Evolutionary conservation across 2,329 filamentous ascomycete species (phyloP), one percentile per base, ranked within the genome.

Genomic region (Cadophora sp.): DNA sequence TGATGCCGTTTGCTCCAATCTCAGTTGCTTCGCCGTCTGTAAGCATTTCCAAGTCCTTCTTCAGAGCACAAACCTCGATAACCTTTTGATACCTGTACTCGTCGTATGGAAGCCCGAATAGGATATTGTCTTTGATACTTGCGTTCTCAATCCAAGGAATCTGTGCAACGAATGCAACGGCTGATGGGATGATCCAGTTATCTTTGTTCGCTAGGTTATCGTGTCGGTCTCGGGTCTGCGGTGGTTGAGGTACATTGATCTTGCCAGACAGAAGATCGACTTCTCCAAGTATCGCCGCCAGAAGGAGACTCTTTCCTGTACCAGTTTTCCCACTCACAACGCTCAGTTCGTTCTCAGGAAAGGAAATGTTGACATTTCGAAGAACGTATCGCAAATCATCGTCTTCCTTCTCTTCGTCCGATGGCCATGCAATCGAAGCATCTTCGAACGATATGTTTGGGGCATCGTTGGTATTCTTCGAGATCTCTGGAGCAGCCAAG

Each of bases 121-220:
- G 78, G 60, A 96, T 91, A 72, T 96, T 96, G 53, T 93, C 89
- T 65, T 85, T 88, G 68, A 96, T 89, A 6, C 88, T 91, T 0
- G 90, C 91, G 72, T 94, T 95, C 75, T 95, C 92, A 59, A 96
- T 92, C 92, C 92, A 96, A 0, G 92, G 92, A 8, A 91, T 93
- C 75, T 94, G 91, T 2, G 62, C 58, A 6, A 68, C 90, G 72
- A 89, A 95, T 0, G 92, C 92, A 58, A 94, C 84, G 1, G 90
- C 85, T 2, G 85, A 84, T 8, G 89, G 84, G 18, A 93, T 83
- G 53, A 91, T 88, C 91, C 91, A 94, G 71, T 92, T 82, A 3
- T 78, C 78, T 56, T 74, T 79, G 16, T 80, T 90, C 1, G 91
- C 91, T 68, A 88, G 85, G 62, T 80, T 76, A 72, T 92, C 89